These are phyloP conservation scores for Parafenestella ontariensis DNA, from an alignment of 2,329 filamentous ascomycete species.

Conservation along the genomic window DNA sequence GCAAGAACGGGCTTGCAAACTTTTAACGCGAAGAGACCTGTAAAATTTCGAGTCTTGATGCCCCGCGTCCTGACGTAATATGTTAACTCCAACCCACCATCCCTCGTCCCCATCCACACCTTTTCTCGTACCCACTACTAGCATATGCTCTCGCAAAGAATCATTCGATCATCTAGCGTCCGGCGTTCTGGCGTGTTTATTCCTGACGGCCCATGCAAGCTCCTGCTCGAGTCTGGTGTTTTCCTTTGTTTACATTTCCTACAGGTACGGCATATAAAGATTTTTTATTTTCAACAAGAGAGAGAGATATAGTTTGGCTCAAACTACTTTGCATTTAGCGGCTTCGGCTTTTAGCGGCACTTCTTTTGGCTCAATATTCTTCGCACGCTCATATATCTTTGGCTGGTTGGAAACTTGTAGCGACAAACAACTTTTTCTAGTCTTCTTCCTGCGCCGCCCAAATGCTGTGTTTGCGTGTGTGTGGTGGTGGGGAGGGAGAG, in stretches of 20 bases:
- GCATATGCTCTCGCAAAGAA: background rate
- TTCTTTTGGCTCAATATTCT: background rate
- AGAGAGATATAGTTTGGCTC: background rate
- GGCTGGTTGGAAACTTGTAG: background rate
- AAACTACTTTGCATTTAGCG: slow-evolving; percentile 10
- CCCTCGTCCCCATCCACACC: background rate
- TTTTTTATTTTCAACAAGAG: background rate
- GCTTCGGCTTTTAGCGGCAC: background rate
- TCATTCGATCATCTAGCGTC: slow-evolving; percentile 7
- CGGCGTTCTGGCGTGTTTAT: slow-evolving; percentile 13
- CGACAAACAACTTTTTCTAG: background rate
- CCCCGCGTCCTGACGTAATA: background rate
- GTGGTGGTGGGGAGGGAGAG: no score
- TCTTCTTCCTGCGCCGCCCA: background rate
- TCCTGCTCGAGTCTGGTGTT: background rate
- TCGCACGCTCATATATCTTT: background rate
- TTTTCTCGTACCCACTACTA: background rate
- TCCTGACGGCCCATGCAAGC: background rate
- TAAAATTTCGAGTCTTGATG: background rate
- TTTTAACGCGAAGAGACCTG: slow-evolving; percentile 62
- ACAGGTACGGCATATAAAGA: background rate
- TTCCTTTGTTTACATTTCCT: slow-evolving; percentile 13
- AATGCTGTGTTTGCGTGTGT: background rate
- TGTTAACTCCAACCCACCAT: background rate
- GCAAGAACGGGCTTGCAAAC: slow-evolving; percentile 90